A percentile compares a stretch with the other conserved stretches of the same genome.
Conservation (phyloP, 768 basidiomycete genomes). For the Sporobolomyces phaffii region DNA sequence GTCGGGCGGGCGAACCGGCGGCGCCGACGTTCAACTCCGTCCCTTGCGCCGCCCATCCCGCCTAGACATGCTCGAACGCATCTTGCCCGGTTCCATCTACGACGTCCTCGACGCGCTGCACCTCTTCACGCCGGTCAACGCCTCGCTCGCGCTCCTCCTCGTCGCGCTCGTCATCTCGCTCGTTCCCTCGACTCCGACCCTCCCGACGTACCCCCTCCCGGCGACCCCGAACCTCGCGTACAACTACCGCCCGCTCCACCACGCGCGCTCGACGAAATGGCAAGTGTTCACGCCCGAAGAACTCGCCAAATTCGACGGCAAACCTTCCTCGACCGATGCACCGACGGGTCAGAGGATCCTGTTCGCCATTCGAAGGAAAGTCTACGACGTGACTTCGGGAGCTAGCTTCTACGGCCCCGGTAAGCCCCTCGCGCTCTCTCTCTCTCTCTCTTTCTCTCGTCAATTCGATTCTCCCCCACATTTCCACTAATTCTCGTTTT, state of each 20-base stretch:
- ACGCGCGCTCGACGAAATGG: constrained; percentile 71
- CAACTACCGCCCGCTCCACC: constrained; percentile 82
- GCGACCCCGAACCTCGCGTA: constrained; percentile 52
- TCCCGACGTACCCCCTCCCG: constrained; percentile 10
- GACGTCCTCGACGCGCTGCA: background rate
- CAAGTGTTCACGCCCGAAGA: constrained; percentile 73
- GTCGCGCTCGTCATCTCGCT: background rate
- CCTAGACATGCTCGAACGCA: background rate
- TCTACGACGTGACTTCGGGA: constrained; percentile 89
- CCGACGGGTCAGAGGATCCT: constrained; percentile 59
- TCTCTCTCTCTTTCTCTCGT: background rate
- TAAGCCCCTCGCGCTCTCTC: constrained; percentile 47
- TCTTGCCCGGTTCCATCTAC: background rate
- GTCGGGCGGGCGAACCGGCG: too few relatives aligned
- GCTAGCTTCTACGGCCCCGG: constrained; percentile 91
- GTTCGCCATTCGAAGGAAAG: constrained; percentile 75
- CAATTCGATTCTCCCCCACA: too few relatives aligned
- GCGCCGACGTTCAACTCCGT: too few relatives aligned
- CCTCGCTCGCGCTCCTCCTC: constrained; percentile 1
- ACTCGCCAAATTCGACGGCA: constrained; percentile 37
- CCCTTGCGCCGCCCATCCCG: background rate
- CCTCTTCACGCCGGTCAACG: constrained; percentile 11
- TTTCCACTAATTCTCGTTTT: too few relatives aligned
- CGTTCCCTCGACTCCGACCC: constrained; percentile 11
- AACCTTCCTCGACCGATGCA: constrained; percentile 52